These are phyloP conservation scores for Syzygium syzygioides DNA, from an alignment of 441 rosid genomes.

Conservation along the genomic window DNA sequence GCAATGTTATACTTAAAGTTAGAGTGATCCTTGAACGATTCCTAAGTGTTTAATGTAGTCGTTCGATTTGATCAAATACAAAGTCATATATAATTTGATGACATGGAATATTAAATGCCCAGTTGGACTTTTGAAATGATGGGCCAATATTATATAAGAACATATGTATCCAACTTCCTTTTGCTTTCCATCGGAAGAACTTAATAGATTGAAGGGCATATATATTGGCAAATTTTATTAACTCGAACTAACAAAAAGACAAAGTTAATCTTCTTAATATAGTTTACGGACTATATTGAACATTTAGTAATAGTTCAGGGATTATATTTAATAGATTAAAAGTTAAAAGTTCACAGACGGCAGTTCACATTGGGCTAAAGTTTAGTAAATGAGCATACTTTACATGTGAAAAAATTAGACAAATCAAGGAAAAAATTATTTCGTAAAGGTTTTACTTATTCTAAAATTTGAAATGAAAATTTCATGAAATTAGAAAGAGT, in stretches of 20 bases:
- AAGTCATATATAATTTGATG: background rate
- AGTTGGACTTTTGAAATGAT: background rate
- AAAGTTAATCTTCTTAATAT: background rate
- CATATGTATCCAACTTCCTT: background rate
- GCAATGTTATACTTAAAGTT: background rate
- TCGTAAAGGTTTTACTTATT: background rate
- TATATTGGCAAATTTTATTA: background rate
- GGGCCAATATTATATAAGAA: background rate
- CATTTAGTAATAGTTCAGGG: background rate
- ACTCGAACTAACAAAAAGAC: background rate
- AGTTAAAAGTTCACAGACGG: background rate
- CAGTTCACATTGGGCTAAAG: background rate
- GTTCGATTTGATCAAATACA: background rate
- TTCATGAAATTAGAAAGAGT: background rate
- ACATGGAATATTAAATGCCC: background rate
- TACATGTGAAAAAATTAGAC: background rate
- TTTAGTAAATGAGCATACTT: background rate
- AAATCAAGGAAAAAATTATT: background rate
- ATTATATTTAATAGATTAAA: background rate
- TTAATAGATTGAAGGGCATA: background rate
- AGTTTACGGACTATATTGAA: background rate
- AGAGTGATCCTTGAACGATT: accelerated
- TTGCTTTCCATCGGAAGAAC: background rate
- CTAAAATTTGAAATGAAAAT: background rate
- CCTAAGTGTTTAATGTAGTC: accelerated